Conservation (phyloP, 139 green algal genomes). For the Trebouxia sp. region DNA sequence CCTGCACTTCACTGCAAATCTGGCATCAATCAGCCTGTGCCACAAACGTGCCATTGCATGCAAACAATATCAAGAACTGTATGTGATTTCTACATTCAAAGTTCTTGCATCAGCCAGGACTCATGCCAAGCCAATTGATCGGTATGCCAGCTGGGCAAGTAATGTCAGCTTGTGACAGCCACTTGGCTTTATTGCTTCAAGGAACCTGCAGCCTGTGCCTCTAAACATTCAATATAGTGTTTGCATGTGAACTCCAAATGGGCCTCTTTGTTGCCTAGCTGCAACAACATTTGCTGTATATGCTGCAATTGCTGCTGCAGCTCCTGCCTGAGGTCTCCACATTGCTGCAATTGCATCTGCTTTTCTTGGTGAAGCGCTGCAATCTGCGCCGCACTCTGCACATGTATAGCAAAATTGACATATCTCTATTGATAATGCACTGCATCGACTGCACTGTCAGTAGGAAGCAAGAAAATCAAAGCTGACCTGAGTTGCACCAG, state of each 20-base stretch:
- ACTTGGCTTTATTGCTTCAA: too few species aligned
- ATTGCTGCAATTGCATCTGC: background rate
- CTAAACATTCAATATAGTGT: background rate
- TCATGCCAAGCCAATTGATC: too few species aligned
- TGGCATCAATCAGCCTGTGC: too few species aligned
- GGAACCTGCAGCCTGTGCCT: background rate
- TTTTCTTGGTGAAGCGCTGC: background rate
- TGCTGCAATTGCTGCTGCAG: background rate
- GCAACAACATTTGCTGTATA: background rate
- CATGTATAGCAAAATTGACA: background rate
- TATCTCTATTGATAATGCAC: background rate
- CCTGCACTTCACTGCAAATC: too few species aligned
- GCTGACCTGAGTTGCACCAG: too few species aligned
- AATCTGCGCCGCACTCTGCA: background rate
- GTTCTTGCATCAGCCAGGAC: too few species aligned
- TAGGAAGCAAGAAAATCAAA: too few species aligned
- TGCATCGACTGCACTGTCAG: background rate
- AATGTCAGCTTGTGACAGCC: too few species aligned
- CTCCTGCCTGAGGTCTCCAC: background rate
- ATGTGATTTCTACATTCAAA: too few species aligned
- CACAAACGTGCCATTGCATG: too few species aligned
- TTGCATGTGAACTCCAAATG: background rate
- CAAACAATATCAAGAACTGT: too few species aligned
- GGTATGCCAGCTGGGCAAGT: too few species aligned
- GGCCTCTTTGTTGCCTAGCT: background rate